A percentile compares a stretch with the other conserved stretches of the same genome.
These are phyloP conservation scores for Sphagnum fallax DNA, from an alignment of 228 moss, liverwort and hornwort species.

Conservation along the genomic window DNA sequence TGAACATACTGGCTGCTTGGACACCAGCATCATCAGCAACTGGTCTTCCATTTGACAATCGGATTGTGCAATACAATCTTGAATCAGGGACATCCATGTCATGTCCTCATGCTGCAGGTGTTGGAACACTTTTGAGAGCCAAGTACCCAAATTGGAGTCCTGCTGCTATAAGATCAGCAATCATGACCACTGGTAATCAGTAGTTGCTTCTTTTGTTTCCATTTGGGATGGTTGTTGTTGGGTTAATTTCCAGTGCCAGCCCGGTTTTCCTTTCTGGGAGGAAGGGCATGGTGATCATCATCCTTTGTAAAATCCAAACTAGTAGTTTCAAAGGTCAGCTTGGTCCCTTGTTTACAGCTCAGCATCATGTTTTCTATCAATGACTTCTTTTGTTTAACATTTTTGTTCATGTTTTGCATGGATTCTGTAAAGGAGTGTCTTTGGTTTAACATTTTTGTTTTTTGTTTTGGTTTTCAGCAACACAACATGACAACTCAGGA, in stretches of 20 bases:
- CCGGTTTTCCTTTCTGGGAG: conserved; percentile 22
- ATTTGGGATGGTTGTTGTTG: not conserved
- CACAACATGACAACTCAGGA: conserved; percentile 13
- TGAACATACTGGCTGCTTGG: conserved; percentile 8
- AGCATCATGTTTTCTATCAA: conserved; percentile 17
- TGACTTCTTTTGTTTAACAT: not conserved
- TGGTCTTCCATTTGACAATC: not conserved
- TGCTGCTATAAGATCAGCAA: conserved; percentile 11
- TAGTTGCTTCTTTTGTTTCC: not conserved
- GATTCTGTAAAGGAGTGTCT: not conserved
- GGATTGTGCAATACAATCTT: not conserved
- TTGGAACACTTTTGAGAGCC: conserved; percentile 6
- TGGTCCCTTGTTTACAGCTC: conserved; percentile 40
- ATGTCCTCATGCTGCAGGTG: conserved; percentile 8
- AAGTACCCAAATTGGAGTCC: conserved; percentile 10
- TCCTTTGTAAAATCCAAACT: conserved; percentile 5
- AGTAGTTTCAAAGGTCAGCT: conserved; percentile 9
- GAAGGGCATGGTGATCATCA: conserved; percentile 31
- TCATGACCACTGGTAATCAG: conserved; percentile 14
- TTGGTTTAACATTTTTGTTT: not conserved
- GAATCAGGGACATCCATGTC: conserved; percentile 16
- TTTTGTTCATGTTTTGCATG: not conserved
- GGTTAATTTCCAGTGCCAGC: not conserved
- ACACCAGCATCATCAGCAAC: not conserved
- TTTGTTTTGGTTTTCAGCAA: conserved; percentile 16